These are phyloP conservation scores for Baeospora myosura DNA, from an alignment of 1,284 basidiomycete genomes.

Conservation along the genomic window DNA sequence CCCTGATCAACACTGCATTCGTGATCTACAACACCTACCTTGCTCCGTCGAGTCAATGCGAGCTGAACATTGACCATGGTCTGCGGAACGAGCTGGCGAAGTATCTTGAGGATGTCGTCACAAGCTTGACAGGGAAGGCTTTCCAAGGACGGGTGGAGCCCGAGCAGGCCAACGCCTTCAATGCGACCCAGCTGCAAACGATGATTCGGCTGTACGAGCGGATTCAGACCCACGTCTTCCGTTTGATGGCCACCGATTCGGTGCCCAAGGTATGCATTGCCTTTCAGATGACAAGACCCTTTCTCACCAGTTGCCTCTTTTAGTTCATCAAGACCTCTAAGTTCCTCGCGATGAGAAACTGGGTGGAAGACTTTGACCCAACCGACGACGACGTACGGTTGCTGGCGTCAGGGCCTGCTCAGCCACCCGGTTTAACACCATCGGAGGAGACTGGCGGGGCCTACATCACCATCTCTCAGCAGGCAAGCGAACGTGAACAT, in stretches of 20 bases:
- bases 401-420: conserved; percentile 44
- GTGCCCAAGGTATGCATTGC: conserved; percentile 73
- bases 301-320: conserved; percentile 8
- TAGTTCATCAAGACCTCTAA: conserved; percentile 81
- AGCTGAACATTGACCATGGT: conserved; percentile 97
- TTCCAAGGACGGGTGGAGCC: conserved; percentile 75
- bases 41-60: conserved; percentile 89
- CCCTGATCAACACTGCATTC: conserved; percentile 90
- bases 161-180: conserved; percentile 70
- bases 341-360: conserved; percentile 69
- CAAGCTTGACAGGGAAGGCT: conserved; percentile 64
- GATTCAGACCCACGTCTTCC: conserved; percentile 95
- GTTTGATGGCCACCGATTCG: conserved; percentile 96
- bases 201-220: conserved; percentile 93
- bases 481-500: conserved; percentile 60
- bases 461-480: conserved; percentile 77
- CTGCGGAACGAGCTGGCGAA: conserved; percentile 89
- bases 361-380: conserved; percentile 64
- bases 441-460: conserved; percentile 70
- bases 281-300: not conserved
- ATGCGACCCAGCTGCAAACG: conserved; percentile 90
- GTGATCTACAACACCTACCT: conserved; percentile 94
- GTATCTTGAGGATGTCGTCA: conserved; percentile 86
- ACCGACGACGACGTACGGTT: conserved; percentile 57
- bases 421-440: conserved; percentile 58